Conservation (phyloP, 352 stramenopile genomes). For the Globisporangium abappressorium region DNA sequence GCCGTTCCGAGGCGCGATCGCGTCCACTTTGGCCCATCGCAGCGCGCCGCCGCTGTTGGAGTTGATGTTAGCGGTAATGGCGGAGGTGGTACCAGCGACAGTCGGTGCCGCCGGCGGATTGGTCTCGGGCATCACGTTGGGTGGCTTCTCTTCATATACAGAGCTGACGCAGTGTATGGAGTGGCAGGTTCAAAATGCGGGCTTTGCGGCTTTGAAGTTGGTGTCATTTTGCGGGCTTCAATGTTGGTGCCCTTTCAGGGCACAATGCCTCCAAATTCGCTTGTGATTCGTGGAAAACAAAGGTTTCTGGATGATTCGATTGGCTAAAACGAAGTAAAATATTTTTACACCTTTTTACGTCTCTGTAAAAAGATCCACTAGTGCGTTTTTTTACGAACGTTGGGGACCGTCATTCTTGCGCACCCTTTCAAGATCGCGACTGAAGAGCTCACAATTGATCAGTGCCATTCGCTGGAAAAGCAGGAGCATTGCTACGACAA, state of each 20-base stretch:
- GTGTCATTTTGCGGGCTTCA: not conserved
- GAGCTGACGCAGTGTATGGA: too few species aligned
- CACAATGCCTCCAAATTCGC: not conserved
- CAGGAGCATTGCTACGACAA: not conserved
- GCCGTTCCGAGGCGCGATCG: constrained; percentile 57
- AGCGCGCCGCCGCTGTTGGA: constrained; percentile 23
- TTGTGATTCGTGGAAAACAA: constrained; percentile 1
- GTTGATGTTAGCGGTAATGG: constrained; percentile 5
- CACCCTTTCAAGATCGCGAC: constrained; percentile 48
- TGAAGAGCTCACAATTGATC: constrained; percentile 1
- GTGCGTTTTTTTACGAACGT: constrained; percentile 3
- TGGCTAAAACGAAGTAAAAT: not conserved
- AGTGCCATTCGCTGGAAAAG: not conserved
- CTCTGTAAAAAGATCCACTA: not conserved
- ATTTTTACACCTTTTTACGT: constrained; percentile 1
- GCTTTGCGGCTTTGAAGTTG: not conserved
- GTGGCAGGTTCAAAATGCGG: not conserved
- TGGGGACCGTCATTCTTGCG: constrained; percentile 7
- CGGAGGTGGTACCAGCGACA: not conserved
- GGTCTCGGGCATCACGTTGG: not conserved
- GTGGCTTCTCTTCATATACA: not conserved
- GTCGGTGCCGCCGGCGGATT: not conserved
- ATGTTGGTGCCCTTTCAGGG: constrained; percentile 4
- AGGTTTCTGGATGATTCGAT: not conserved
- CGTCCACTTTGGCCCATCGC: constrained; percentile 58